Evolutionary conservation across 768 basidiomycete genomes (phyloP).

Genomic region (Saitozyma podzolica): DNA sequence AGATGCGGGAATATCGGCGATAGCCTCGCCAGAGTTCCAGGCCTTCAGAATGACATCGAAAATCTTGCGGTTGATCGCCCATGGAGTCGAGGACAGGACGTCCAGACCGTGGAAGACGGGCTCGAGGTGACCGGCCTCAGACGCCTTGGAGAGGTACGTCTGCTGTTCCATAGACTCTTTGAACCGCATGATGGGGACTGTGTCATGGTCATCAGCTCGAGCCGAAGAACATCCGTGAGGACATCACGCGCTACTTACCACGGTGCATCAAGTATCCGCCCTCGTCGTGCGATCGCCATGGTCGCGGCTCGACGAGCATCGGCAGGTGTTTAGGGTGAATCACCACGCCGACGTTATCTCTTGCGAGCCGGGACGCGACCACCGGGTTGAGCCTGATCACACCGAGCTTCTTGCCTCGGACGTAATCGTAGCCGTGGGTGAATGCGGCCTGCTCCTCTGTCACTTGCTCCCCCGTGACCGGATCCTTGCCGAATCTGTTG

Average conservation of each 20-base stretch:
- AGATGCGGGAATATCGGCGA: slow-evolving; percentile 82
- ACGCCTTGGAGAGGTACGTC: slow-evolving; percentile 73
- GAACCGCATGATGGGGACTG: slow-evolving; percentile 82
- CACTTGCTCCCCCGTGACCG: slow-evolving; percentile 63
- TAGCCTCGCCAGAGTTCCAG: slow-evolving; percentile 81
- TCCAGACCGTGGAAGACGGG: slow-evolving; percentile 85
- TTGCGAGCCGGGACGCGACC: slow-evolving; percentile 73
- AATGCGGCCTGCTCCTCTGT: slow-evolving; percentile 84
- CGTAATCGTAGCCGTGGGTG: slow-evolving; percentile 85
- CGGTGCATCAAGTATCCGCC: slow-evolving; percentile 82
- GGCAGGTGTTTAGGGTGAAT: slow-evolving; percentile 92
- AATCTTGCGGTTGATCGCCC: slow-evolving; percentile 77
- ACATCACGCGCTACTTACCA: slow-evolving; percentile 56
- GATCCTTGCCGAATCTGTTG: slow-evolving; percentile 60
- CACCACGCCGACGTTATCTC: slow-evolving; percentile 67
- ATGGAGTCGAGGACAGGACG: slow-evolving; percentile 83
- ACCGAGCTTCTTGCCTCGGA: slow-evolving; percentile 91
- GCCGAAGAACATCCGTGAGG: not conserved
- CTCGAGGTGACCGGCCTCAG: slow-evolving; percentile 71
- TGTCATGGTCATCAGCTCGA: slow-evolving; percentile 11
- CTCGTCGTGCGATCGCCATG: slow-evolving; percentile 73
- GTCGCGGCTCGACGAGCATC: slow-evolving; percentile 88
- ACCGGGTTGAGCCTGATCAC: slow-evolving; percentile 81
- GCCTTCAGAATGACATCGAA: slow-evolving; percentile 73
- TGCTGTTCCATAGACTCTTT: slow-evolving; percentile 85